Percentiles rank a stretch among this genome's conserved stretches.
These are phyloP conservation scores for Phoenix roebelenii DNA, from an alignment of 176 grass and related monocot genomes.

Conservation along the genomic window DNA sequence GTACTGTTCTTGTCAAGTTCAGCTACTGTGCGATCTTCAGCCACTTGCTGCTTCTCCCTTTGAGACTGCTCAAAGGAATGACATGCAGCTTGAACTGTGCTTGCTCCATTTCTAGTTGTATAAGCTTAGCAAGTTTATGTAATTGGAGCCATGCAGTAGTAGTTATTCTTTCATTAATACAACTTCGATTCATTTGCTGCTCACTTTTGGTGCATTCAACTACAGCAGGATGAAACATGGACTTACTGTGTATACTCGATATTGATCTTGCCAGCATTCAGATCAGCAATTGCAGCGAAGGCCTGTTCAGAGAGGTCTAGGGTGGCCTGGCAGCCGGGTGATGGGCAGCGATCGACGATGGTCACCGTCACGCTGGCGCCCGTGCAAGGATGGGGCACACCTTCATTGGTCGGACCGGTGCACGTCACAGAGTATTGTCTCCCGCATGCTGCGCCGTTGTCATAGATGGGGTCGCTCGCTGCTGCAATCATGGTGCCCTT, in stretches of 20 bases:
- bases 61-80: too few relatives aligned
- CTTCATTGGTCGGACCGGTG: slow-evolving; percentile 2
- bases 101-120: too few relatives aligned
- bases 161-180: too few relatives aligned
- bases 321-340: slow-evolving; percentile 17
- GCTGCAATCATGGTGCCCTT: slow-evolving; percentile 45
- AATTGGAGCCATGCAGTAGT: too few relatives aligned
- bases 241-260: slow-evolving; percentile 36
- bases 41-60: too few relatives aligned
- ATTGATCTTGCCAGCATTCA: slow-evolving; percentile 34
- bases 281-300: slow-evolving; percentile 41
- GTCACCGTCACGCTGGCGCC: neutral
- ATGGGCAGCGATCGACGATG: neutral
- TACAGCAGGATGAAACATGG: too few relatives aligned
- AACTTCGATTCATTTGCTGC: too few relatives aligned
- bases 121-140: too few relatives aligned
- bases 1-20: too few relatives aligned
- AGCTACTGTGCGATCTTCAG: too few relatives aligned
- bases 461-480: slow-evolving; percentile 27
- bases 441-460: slow-evolving; percentile 32
- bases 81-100: too few relatives aligned
- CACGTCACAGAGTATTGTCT: neutral
- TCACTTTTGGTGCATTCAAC: too few relatives aligned
- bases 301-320: slow-evolving; percentile 51
- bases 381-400: neutral